Conservation (phyloP, 1,139 yeast genomes). For the Yamadazyma sp. region DNA sequence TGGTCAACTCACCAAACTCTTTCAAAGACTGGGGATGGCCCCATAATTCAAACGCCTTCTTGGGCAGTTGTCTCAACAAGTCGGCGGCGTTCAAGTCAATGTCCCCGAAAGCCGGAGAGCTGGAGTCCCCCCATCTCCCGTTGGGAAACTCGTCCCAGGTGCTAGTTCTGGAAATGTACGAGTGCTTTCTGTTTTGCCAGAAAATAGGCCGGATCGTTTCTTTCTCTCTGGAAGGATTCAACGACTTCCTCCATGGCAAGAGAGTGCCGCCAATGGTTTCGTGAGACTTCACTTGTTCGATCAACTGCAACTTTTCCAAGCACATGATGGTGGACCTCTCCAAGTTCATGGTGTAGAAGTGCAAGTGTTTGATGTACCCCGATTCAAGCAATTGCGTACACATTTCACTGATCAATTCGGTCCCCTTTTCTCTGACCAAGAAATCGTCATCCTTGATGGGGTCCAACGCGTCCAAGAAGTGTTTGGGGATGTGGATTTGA, state of each 20-base stretch:
- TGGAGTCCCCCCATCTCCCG: slow-evolving; percentile 93
- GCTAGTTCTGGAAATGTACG: slow-evolving; percentile 86
- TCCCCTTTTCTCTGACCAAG: slow-evolving; percentile 82
- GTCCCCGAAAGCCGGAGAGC: slow-evolving; percentile 93
- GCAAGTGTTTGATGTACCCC: slow-evolving; percentile 80
- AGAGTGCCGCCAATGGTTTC: slow-evolving; percentile 41
- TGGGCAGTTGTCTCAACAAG: slow-evolving; percentile 74
- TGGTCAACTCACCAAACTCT: slow-evolving; percentile 64
- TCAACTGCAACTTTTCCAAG: slow-evolving; percentile 67
- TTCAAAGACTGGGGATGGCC: slow-evolving; percentile 64
- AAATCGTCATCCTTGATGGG: slow-evolving; percentile 91
- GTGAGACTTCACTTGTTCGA: slow-evolving; percentile 45
- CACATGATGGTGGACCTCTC: slow-evolving; percentile 90
- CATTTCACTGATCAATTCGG: slow-evolving; percentile 81
- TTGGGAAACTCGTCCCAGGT: slow-evolving; percentile 96
- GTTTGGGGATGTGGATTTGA: slow-evolving; percentile 73
- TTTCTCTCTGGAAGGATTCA: slow-evolving; percentile 76
- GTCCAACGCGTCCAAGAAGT: slow-evolving; percentile 68
- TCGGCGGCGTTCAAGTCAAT: slow-evolving; percentile 78
- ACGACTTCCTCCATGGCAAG: slow-evolving; percentile 88
- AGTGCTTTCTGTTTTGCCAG: slow-evolving; percentile 93
- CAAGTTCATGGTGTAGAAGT: slow-evolving; percentile 94
- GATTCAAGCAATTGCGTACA: slow-evolving; percentile 71
- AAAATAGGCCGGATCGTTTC: slow-evolving; percentile 92
- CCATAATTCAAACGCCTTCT: slow-evolving; percentile 83